Conservation (phyloP, 345 rosid genomes). For the Alliaria petiolata region DNA sequence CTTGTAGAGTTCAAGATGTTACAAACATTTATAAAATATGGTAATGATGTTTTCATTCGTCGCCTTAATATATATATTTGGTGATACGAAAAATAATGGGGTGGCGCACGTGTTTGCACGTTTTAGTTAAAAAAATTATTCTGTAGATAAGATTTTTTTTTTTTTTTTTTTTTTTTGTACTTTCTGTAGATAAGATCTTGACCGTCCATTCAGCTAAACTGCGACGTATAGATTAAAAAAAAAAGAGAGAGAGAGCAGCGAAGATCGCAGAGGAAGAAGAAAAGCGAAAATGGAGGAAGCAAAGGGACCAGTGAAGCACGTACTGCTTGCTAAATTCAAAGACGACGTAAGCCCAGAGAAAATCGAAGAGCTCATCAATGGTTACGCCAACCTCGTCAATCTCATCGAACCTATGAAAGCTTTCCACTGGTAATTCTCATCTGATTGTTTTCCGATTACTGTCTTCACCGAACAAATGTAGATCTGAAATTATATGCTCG, state of each 20-base stretch:
- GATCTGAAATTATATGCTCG: background rate
- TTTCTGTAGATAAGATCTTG: background rate
- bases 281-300: conserved; percentile 54
- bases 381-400: conserved; percentile 67
- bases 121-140: too few relatives aligned
- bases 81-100: too few relatives aligned
- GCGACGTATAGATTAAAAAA: background rate
- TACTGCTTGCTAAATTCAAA: conserved; percentile 72
- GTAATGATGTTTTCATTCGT: too few relatives aligned
- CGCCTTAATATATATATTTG: too few relatives aligned
- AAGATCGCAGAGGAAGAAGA: too few relatives aligned
- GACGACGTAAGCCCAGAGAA: conserved; percentile 41
- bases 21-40: too few relatives aligned
- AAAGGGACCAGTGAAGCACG: conserved; percentile 68
- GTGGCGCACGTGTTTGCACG: too few relatives aligned
- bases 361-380: conserved; percentile 57
- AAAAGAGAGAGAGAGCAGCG: too few relatives aligned
- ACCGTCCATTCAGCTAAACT: conserved; percentile 1
- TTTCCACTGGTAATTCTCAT: conserved; percentile 55
- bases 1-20: too few relatives aligned
- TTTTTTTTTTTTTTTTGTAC: too few relatives aligned
- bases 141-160: too few relatives aligned
- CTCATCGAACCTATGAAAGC: conserved; percentile 78
- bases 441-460: background rate
- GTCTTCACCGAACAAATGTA: background rate